Base-by-base conservation (phyloP, 2,329 filamentous ascomycete genomes). In the Xylogone sp. region DNA sequence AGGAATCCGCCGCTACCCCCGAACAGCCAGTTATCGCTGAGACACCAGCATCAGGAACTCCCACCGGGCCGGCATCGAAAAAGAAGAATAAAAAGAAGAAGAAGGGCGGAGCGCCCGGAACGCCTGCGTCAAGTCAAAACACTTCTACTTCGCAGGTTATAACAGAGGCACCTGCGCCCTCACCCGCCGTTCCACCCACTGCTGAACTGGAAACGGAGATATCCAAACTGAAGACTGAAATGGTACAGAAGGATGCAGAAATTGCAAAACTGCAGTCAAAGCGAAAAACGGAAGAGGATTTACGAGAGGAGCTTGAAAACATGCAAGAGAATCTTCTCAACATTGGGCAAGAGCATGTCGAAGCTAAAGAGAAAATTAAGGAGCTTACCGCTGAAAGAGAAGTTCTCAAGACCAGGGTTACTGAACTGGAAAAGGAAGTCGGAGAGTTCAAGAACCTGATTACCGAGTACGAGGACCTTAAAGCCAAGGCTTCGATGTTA, bases 1-100 rank as follows among this genome's bases (percentile, higher is more conserved):
- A 56, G 43, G 53, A 56, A 31, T 24, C 42, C 21, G 19, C 31
- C 20, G 16, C 27, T 4, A 18, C 48, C 20, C 45, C 56, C 10
- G 42, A 29, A 29, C 21, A 39, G 2, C 22, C 48, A 24, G 58
- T 57, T 45, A 31, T 53, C 8, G 42, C 44, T 7, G 13, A 55
- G 27, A 19, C 53, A 44, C 18, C 71, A 10, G 69, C 63, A n/a
- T 67, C 73, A 8, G 70, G 73, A 56, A 90, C 44, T 3, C 65
- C 70, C 13, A 69, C n/a, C n/a, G n/a, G n/a, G n/a, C n/a, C 64
- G 13, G 68, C 74, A 10, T 72, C 72, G 53, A 93, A 91, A 71
- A 95, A 90, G 70, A 92, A 89, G 69, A 95, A 91, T 58, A 89
- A 89, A 67, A 96, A 93, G 75, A 96, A 95, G 79, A 88, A 86